Evolutionary conservation across 169 alveolate species (phyloP), one percentile per base, ranked within the genome.

Genomic region (Plasmodium knowlesi): DNA sequence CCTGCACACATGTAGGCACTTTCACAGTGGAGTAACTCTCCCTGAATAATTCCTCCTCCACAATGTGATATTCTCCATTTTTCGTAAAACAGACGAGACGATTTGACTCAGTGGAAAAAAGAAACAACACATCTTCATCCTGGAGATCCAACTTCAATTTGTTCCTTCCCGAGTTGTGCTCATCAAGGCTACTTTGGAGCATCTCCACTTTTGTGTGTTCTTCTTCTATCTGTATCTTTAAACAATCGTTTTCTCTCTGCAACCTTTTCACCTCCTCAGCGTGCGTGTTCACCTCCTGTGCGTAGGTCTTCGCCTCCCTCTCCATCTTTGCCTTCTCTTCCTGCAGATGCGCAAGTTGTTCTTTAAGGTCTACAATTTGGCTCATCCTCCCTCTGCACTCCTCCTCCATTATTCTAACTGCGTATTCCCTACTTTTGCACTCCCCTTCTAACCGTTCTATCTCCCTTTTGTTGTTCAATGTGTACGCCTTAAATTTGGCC

Each of bases 401-500:
- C 30, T 43, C 53, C 25, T 30, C n/a, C 32, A 43, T 32, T 43
- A 1, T n/a, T 22, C 9, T 70, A 74, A 85, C 67, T 34, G 74
- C 78, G 41, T 85, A 71, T 32, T 39, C 93, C 16, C 67, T 85
- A 10, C 57, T 43, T 78, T 76, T 37, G 53, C 93, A 85, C 67
- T 53, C 37, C 28, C 41, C 37, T 28, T 85, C 79, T 46, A 85
- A 41, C 30, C 79, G 86, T 25, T 85, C 93, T 0, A 85, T 25
- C 41, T 85, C 93, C 79, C 79, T 85, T 76, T 85, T 85, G 41
- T 85, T 85, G 34, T 85, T 85, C 79, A 85, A 85, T 3, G 93
- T 85, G 61, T 85, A 85, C 50, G 34, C 93, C 30, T 85, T 85
- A 85, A 85, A 85, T 85, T 85, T 85, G 39, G 93, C 54, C 41